phyloP scores from a whole-genome alignment of 2,329 filamentous ascomycete genomes.

The Sclerotinia spermophila region DNA sequence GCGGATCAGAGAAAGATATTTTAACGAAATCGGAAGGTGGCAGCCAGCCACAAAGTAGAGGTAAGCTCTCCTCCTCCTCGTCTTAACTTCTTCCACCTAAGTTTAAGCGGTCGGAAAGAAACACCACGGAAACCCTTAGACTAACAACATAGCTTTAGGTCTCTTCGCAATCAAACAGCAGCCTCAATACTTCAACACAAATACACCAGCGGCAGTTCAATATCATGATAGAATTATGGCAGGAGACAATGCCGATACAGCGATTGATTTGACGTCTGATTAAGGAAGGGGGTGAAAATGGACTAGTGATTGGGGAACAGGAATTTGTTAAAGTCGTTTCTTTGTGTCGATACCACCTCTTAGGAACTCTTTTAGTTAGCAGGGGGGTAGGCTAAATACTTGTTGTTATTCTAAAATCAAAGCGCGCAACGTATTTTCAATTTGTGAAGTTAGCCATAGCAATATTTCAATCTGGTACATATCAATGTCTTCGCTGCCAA shows the following conservation, averaged over 20 bases:
- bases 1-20: not conserved
- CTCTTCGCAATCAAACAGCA: not conserved
- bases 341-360: not conserved
- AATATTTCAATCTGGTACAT: not conserved
- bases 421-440: not conserved
- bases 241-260: too few relatives aligned
- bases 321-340: not conserved
- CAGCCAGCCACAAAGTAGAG: not conserved
- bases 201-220: not conserved
- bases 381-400: not conserved
- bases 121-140: too few relatives aligned
- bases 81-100: not conserved
- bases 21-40: too few relatives aligned
- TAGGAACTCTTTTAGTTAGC: not conserved
- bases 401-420: not conserved
- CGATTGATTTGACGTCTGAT: conserved; percentile 1
- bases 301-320: not conserved
- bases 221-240: not conserved
- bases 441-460: too few relatives aligned
- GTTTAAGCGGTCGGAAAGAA: not conserved
- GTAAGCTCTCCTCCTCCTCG: not conserved
- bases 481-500: not conserved
- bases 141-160: not conserved
- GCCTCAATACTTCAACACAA: not conserved
- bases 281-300: not conserved